A percentile compares a stretch with the other conserved stretches of the same genome.
Evolutionary conservation across 2,329 filamentous ascomycete genomes (phyloP).

Genomic region (Pseudogymnoascus sp.): DNA sequence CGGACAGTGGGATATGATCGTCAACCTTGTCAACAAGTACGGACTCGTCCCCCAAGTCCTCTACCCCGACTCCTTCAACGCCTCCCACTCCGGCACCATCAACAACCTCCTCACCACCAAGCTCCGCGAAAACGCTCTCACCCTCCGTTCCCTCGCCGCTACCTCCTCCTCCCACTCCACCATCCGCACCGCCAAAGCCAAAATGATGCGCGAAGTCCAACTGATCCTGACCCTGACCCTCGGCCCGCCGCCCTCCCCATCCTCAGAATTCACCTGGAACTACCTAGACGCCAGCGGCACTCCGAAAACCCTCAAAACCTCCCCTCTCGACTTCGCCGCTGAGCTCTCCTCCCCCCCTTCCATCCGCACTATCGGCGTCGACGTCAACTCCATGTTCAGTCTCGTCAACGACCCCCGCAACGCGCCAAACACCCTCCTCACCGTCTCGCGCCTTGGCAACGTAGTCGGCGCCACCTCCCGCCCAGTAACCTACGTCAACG

Average conservation of each 20-base stretch:
- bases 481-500: slow-evolving; percentile 74
- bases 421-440: slow-evolving; percentile 61
- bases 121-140: slow-evolving; percentile 75
- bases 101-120: slow-evolving; percentile 73
- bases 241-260: slow-evolving; percentile 65
- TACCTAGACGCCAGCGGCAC: slow-evolving; percentile 63
- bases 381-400: slow-evolving; percentile 64
- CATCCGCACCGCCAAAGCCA: slow-evolving; percentile 50
- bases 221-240: slow-evolving; percentile 74
- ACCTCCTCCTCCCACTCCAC: slow-evolving; percentile 14
- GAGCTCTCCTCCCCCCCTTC: slow-evolving; percentile 53
- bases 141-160: slow-evolving; percentile 52
- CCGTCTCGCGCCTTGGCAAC: slow-evolving; percentile 72
- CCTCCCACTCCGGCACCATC: slow-evolving; percentile 60
- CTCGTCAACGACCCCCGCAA: slow-evolving; percentile 82
- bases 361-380: slow-evolving; percentile 49
- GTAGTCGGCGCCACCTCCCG: slow-evolving; percentile 59
- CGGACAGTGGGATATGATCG: slow-evolving; percentile 89
- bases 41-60: slow-evolving; percentile 75
- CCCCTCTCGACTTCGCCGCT: slow-evolving; percentile 63
- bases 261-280: slow-evolving; percentile 68
- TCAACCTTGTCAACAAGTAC: slow-evolving; percentile 78
- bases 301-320: slow-evolving; percentile 53
- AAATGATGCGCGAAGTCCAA: slow-evolving; percentile 74
- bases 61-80: slow-evolving; percentile 77